Evolutionary conservation across 1,139 yeast genomes (phyloP), one percentile per base, ranked within the genome.

Genomic region (Hyphopichia buzzinii): DNA sequence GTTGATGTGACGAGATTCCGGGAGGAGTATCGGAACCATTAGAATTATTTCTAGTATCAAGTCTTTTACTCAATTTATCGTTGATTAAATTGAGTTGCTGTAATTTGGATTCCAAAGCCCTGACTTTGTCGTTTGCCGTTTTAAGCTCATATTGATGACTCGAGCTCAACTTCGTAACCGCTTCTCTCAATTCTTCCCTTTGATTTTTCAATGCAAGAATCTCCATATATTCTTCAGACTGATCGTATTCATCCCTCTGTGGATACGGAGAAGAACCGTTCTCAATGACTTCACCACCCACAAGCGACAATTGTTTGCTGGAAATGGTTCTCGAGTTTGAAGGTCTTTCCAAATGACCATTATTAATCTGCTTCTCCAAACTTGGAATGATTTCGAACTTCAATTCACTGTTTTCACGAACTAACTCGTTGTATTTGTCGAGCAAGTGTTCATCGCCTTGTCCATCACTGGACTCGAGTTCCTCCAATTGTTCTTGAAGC

Each of bases 101-200:
- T n/a, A 66, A 46, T 44, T 68, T 70, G 6, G 48, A 42, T 44
- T 75, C 79, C 36, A 75, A 48, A 8, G 49, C 44, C 44, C 57
- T 62, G 32, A 72, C 58, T 42, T 71, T 71, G n/a, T 76, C 81
- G 15, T 60, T 57, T 14, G 73, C 69, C 37, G 54, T 40, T 39
- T 61, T 67, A 39, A 62, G 41, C 42, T 71, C 77, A 26, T 58
- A 59, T 27, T 52, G 54, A 36, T 68, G 72, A 29, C 59, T 59
- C 3, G 59, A 43, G 11, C 68, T 64, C 38, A 72, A 51, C 41
- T 64, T 61, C 29, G 64, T 55, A 21, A 71, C 62, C 22, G 78
- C 81, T 35, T 78, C 83, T 21, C 85, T 62, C 34, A 81, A 63
- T 36, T 77, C 83, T 39, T 79, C 82, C 30, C 83, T 55, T 54